phyloP scores from a whole-genome alignment of 83 land plant genomes.

The Thuja plicata region DNA sequence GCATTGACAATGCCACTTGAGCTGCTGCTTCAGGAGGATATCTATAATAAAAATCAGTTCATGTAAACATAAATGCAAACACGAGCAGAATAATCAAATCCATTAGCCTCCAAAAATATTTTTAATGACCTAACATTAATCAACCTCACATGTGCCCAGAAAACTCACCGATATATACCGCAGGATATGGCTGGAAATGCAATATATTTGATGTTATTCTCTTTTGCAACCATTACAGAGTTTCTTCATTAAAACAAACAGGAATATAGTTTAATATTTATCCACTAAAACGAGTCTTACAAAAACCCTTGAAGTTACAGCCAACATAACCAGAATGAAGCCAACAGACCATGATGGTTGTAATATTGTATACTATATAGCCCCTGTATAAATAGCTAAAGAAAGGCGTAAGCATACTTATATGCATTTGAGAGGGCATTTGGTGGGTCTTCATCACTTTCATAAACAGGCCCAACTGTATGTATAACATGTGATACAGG shows the following conservation, averaged over 20 bases:
- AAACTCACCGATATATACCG: constrained; percentile 72
- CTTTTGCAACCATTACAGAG: constrained; percentile 60
- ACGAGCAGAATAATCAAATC: not conserved
- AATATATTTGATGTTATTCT: constrained; percentile 66
- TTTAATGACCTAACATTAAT: not conserved
- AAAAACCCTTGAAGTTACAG: not conserved
- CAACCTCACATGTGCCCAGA: not conserved
- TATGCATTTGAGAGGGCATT: constrained; percentile 60
- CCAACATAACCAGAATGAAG: not conserved
- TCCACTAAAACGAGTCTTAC: not conserved
- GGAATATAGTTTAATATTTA: not conserved
- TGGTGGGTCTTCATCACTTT: constrained; percentile 32
- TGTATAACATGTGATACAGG: constrained; percentile 80
- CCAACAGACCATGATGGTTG: not conserved
- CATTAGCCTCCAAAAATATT: not conserved
- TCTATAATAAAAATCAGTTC: constrained; percentile 17
- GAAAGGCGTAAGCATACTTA: constrained; percentile 35
- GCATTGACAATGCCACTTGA: constrained; percentile 40
- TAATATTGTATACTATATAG: not conserved
- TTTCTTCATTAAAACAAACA: constrained; percentile 37
- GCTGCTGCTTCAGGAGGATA: constrained; percentile 69
- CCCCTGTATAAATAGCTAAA: not conserved
- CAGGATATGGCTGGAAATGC: constrained; percentile 96
- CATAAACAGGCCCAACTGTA: constrained; percentile 89
- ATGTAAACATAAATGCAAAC: not conserved